These are phyloP conservation scores for Leishmania major DNA, from an alignment of 208 protist genomes.

Conservation along the genomic window DNA sequence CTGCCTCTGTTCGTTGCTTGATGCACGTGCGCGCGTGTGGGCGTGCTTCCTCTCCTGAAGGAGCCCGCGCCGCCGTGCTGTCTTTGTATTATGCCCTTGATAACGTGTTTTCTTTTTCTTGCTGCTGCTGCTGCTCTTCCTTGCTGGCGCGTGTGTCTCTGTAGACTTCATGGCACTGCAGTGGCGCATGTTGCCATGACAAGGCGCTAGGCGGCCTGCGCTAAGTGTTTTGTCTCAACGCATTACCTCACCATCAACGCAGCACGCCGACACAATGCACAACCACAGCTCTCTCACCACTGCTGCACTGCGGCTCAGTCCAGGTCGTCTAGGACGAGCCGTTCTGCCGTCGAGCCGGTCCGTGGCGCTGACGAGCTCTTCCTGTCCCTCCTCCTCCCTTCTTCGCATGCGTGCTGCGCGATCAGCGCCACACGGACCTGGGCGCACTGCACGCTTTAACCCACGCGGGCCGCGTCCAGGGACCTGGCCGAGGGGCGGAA, in stretches of 20 bases:
- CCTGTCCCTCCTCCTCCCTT: background rate
- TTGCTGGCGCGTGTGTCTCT: background rate
- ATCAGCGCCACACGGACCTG: too few relatives aligned
- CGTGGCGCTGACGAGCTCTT: background rate
- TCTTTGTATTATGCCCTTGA: too few relatives aligned
- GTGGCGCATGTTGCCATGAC: too few relatives aligned
- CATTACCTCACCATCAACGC: background rate
- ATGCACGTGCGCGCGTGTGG: background rate
- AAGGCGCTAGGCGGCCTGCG: background rate
- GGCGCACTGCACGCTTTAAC: too few relatives aligned
- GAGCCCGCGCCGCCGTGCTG: too few relatives aligned
- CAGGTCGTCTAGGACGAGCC: background rate
- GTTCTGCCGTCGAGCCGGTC: background rate
- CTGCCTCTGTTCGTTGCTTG: background rate
- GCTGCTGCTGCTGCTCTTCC: background rate
- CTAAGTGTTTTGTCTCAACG: background rate
- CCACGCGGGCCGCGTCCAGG: too few relatives aligned
- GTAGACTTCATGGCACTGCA: background rate
- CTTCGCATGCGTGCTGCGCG: too few relatives aligned
- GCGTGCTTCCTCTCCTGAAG: too few relatives aligned
- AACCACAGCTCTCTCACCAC: background rate
- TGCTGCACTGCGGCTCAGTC: background rate
- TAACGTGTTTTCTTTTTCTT: too few relatives aligned
- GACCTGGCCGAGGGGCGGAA: too few relatives aligned
- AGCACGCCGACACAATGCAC: background rate